phyloP scores from a whole-genome alignment of 2,329 filamentous ascomycete species.

The Pyrenochaeta sp. region DNA sequence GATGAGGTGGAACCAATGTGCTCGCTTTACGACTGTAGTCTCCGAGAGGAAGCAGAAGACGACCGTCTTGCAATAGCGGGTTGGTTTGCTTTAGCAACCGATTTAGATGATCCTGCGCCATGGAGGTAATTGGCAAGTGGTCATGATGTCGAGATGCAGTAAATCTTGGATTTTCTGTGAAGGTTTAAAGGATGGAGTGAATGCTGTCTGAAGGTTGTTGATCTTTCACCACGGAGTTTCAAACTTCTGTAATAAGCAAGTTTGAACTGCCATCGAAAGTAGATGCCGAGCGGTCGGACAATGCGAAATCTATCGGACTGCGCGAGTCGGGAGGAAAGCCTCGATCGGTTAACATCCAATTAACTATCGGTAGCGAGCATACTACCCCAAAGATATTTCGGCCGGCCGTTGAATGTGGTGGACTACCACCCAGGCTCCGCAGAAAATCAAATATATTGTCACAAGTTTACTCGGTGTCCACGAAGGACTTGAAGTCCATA shows the following conservation, averaged over 20 bases:
- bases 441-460: background rate
- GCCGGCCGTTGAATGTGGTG: too few relatives aligned
- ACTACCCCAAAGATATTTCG: too few relatives aligned
- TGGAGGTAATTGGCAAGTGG: constrained; percentile 18
- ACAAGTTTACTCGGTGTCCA: constrained; percentile 1
- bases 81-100: constrained; percentile 33
- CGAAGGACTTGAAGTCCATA: background rate
- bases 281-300: too few relatives aligned
- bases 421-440: too few relatives aligned
- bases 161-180: background rate
- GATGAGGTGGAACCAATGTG: constrained; percentile 1
- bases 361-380: too few relatives aligned
- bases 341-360: too few relatives aligned
- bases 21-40: constrained; percentile 15
- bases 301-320: too few relatives aligned
- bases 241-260: background rate
- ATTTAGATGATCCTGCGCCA: constrained; percentile 36
- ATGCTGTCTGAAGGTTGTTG: too few relatives aligned
- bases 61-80: constrained; percentile 2
- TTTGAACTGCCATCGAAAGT: background rate
- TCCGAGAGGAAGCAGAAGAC: constrained; percentile 8
- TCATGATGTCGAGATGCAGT: constrained; percentile 38
- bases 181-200: background rate
- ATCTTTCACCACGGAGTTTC: background rate
- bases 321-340: too few relatives aligned